Evolutionary conservation across 1,139 yeast genomes (phyloP), one percentile per base, ranked within the genome.

Genomic region (Protomyces inundatus): DNA sequence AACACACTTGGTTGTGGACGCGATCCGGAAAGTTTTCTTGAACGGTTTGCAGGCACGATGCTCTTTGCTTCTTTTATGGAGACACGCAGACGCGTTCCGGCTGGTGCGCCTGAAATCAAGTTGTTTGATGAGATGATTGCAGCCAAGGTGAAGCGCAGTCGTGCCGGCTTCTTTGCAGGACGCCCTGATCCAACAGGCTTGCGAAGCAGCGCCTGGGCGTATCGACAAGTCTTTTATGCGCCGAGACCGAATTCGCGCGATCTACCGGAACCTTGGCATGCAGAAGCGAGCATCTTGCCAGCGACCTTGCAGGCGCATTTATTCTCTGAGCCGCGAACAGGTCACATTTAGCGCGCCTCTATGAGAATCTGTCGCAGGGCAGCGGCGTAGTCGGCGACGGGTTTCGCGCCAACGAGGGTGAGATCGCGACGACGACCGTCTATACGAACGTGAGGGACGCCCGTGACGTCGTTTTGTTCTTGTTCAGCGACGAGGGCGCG

Each of bases 51-150:
- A 30, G 46, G 59, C 6, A 66, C 69, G 16, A 69, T 66, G 35
- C 63, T 66, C 16, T 66, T 68, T 30, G 32, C 59, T 6, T 68
- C 65, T 42, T 67, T 67, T 50, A 54, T 67, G 12, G 57, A 67
- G 45, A 67, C 58, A n/a, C 50, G 64, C 35, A 32, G 65, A 42
- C 40, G 37, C 10, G 14, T 12, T 33, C 12, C 56, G 14, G 30
- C 14, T 16, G 34, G 39, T 14, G 45, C 53, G 40, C 50, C 58
- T 10, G 46, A 48, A 6, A 40, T 61, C 16, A 33, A 16, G n/a
- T 30, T 61, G 51, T 61, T 61, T 48, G 65, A 61, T 7, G 40
- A 55, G 40, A 45, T 61, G 4, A 34, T 61, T n/a, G 14, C 36
- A 12, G 48, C 55, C 10, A 58, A 55, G 36, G 30, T 34, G 14